A percentile compares a stretch with the other conserved stretches of the same genome.
phyloP scores from a whole-genome alignment of 352 stramenopile genomes.

The Globisporangium mamillatum region DNA sequence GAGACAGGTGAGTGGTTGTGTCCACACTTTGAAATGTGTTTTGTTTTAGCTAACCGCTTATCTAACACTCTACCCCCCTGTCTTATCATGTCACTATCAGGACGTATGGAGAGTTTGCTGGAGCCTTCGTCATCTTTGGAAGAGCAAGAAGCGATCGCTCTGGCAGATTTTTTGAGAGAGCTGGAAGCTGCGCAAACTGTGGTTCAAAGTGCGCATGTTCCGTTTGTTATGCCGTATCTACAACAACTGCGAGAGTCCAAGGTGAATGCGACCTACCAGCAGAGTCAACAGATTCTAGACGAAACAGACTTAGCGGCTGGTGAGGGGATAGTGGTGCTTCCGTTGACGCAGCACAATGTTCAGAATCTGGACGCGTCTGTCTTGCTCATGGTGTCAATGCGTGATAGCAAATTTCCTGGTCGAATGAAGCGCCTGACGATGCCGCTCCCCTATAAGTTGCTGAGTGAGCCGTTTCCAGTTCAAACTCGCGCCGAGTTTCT shows the following conservation, averaged over 20 bases:
- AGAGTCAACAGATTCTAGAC: neutral
- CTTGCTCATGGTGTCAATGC: conserved; percentile 68
- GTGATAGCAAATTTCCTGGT: conserved; percentile 75
- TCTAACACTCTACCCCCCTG: neutral
- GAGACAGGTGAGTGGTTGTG: conserved; percentile 25
- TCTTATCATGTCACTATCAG: conserved; percentile 3
- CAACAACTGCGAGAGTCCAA: conserved; percentile 49
- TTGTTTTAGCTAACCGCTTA: neutral
- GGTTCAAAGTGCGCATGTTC: conserved; percentile 48
- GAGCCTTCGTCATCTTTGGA: conserved; percentile 45
- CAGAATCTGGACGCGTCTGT: conserved; percentile 30
- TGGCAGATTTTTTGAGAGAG: conserved; percentile 67
- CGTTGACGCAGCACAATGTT: conserved; percentile 38
- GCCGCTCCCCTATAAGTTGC: conserved; percentile 47
- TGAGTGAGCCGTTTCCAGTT: conserved; percentile 51
- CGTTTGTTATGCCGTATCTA: conserved; percentile 76
- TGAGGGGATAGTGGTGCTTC: conserved; percentile 42
- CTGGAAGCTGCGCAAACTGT: conserved; percentile 59
- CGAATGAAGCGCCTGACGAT: conserved; percentile 68
- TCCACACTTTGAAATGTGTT: too few relatives aligned
- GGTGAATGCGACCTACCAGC: conserved; percentile 9
- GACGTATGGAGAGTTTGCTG: conserved; percentile 40
- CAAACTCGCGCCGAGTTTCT: conserved; percentile 59
- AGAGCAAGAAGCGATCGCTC: conserved; percentile 51
- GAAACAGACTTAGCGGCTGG: conserved; percentile 5